Evolutionary conservation across 2,329 filamentous ascomycete genomes (phyloP).

Genomic region (Teratosphaeria viscida): DNA sequence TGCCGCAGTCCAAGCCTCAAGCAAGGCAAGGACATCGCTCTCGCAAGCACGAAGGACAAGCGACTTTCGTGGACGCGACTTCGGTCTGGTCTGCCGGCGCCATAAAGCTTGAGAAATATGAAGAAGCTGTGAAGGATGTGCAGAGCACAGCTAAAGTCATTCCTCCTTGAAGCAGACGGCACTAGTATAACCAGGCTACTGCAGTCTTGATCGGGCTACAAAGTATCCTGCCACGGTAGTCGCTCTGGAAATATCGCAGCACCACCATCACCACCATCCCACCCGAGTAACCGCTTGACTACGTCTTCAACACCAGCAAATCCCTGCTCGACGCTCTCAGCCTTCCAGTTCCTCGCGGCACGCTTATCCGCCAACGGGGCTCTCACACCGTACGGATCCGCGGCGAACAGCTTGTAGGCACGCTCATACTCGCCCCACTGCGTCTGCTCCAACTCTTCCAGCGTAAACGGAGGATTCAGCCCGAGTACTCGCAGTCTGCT

Average conservation of each 20-base stretch:
- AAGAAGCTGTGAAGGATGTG: conserved; percentile 42
- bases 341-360: conserved; percentile 30
- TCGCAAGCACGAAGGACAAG: not conserved
- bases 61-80: conserved; percentile 55
- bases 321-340: conserved; percentile 6
- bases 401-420: conserved; percentile 29
- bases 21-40: not conserved
- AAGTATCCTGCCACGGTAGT: conserved; percentile 16
- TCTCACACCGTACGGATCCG: conserved; percentile 31
- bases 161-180: not conserved
- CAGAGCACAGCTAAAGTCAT: conserved; percentile 2
- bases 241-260: conserved; percentile 14
- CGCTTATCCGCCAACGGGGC: conserved; percentile 30
- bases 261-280: conserved; percentile 20
- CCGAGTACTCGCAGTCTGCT: conserved; percentile 33
- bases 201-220: not conserved
- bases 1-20: conserved; percentile 1
- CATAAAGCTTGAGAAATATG: conserved; percentile 61
- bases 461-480: conserved; percentile 34
- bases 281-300: conserved; percentile 15
- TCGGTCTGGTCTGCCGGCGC: conserved; percentile 68
- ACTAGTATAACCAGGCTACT: not conserved
- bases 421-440: conserved; percentile 26
- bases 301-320: conserved; percentile 11
- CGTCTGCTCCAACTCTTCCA: conserved; percentile 27